phyloP scores from a whole-genome alignment of 345 rosid genomes.

The Psidium guajava region DNA sequence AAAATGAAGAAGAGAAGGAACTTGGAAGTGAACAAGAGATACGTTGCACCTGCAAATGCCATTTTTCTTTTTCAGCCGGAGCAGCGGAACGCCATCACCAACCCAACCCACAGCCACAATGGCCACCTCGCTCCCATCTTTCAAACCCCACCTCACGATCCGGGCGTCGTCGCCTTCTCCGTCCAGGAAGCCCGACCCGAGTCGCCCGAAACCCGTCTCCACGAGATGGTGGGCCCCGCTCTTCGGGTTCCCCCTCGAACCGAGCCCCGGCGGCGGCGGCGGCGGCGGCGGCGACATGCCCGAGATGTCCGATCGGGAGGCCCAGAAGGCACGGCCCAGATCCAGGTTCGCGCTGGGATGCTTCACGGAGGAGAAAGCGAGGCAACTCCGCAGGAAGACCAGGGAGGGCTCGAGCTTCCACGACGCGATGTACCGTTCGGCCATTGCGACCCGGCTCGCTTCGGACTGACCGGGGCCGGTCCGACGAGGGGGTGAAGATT shows the following conservation, averaged over 20 bases:
- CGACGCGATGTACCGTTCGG: constrained; percentile 46
- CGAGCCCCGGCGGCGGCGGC: background rate
- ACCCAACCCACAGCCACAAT: no score
- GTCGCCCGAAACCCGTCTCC: background rate
- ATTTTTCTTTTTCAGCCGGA: background rate
- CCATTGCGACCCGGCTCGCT: constrained; percentile 35
- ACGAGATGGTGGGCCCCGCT: constrained; percentile 28
- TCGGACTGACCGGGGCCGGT: constrained; percentile 1
- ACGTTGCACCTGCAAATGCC: background rate
- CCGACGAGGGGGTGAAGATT: background rate
- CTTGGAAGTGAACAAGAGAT: background rate
- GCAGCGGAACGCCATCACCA: background rate
- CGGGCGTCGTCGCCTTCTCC: background rate
- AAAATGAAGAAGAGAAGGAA: background rate
- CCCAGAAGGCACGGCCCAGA: background rate
- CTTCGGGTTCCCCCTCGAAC: constrained; percentile 18
- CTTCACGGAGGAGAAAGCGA: constrained; percentile 51
- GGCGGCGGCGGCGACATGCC: background rate
- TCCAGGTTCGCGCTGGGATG: constrained; percentile 13
- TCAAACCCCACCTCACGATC: background rate
- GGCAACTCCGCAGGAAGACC: constrained; percentile 33
- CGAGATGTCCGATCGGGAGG: background rate
- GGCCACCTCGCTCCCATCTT: background rate
- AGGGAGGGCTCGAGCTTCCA: constrained; percentile 22
- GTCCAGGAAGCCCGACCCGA: constrained; percentile 1